phyloP scores from a whole-genome alignment of 2,329 filamentous ascomycete species.

The Hypoxylon rubiginosum region DNA sequence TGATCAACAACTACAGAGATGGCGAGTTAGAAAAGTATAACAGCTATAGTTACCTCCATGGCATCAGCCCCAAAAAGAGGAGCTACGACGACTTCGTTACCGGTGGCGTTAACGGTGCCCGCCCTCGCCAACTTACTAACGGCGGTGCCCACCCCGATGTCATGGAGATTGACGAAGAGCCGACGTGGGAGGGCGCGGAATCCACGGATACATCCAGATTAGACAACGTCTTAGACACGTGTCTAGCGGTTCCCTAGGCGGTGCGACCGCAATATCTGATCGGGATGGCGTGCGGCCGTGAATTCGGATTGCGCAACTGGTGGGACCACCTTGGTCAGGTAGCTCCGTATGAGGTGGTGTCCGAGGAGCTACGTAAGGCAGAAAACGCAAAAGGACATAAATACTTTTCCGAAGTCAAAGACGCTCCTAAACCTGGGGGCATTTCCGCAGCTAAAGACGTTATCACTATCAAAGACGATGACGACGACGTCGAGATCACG shows the following conservation, averaged over 20 bases:
- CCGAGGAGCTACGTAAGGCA: no score
- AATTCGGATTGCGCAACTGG: background rate
- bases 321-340: background rate
- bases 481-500: no score
- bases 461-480: background rate
- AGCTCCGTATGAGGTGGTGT: no score
- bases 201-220: slow-evolving; percentile 65
- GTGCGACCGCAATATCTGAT: background rate
- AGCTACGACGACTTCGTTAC: slow-evolving; percentile 50
- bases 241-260: slow-evolving; percentile 61
- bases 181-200: slow-evolving; percentile 73
- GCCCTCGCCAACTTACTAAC: slow-evolving; percentile 59
- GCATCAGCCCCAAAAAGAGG: slow-evolving; percentile 48
- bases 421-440: no score
- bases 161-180: slow-evolving; percentile 72
- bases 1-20: slow-evolving; percentile 79
- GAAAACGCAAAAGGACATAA: no score
- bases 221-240: slow-evolving; percentile 69
- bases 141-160: slow-evolving; percentile 62
- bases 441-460: background rate
- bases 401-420: background rate
- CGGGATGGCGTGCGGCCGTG: background rate
- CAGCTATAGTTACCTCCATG: slow-evolving; percentile 69
- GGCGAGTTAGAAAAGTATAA: slow-evolving; percentile 78
- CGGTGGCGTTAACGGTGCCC: slow-evolving; percentile 51